phyloP scores from a whole-genome alignment of 2,329 filamentous ascomycete genomes.

The Apiospora malaysiana region DNA sequence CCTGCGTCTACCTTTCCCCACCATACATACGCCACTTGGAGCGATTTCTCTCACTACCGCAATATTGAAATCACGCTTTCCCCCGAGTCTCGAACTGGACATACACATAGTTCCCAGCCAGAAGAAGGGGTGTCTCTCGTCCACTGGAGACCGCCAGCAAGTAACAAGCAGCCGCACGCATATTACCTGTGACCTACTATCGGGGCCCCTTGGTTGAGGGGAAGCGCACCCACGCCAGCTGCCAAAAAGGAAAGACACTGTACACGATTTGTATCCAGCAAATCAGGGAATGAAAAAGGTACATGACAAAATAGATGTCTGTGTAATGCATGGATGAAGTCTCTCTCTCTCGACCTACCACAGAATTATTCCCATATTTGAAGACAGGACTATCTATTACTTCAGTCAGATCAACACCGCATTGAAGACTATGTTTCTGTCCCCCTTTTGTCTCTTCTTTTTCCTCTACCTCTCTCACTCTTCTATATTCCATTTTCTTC shows the following conservation, averaged over 20 bases:
- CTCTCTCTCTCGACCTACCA: slow-evolving; percentile 35
- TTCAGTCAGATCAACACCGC: slow-evolving; percentile 30
- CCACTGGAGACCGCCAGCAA: background rate
- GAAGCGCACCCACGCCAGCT: slow-evolving; percentile 23
- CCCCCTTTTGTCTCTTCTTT: slow-evolving; percentile 30
- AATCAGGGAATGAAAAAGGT: slow-evolving; percentile 32
- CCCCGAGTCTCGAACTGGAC: slow-evolving; percentile 6
- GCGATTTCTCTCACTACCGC: slow-evolving; percentile 12
- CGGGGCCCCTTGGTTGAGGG: background rate
- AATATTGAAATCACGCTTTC: slow-evolving; percentile 15
- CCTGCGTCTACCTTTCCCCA: slow-evolving; percentile 14
- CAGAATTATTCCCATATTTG: slow-evolving; percentile 29
- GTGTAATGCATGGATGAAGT: slow-evolving; percentile 32
- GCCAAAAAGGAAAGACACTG: slow-evolving; percentile 24
- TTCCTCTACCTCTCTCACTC: slow-evolving; percentile 35
- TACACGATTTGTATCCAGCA: slow-evolving; percentile 20
- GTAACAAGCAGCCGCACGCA: slow-evolving; percentile 12
- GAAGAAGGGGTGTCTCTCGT: slow-evolving; percentile 16
- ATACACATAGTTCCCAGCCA: slow-evolving; percentile 6
- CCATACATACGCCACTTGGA: slow-evolving; percentile 19
- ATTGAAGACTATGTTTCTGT: slow-evolving; percentile 39
- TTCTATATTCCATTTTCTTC: slow-evolving; percentile 26
- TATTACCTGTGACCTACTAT: slow-evolving; percentile 8
- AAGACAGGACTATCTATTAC: slow-evolving; percentile 18
- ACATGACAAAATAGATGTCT: slow-evolving; percentile 35